These are phyloP conservation scores for Aspergillus alliaceus DNA, from an alignment of 2,329 filamentous ascomycete genomes.

Conservation along the genomic window DNA sequence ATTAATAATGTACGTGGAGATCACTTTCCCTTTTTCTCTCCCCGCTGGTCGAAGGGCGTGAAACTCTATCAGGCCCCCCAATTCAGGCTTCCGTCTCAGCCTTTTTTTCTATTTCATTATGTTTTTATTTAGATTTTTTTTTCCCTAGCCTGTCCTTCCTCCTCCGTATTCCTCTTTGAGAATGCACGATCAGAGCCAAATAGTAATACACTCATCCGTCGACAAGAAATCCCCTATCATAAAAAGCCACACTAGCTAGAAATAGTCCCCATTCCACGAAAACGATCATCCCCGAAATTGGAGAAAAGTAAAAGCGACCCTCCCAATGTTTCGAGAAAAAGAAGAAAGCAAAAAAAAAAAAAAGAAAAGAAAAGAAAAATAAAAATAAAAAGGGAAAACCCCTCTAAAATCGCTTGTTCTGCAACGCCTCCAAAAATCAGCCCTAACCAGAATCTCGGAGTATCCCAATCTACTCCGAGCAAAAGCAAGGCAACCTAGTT, in stretches of 20 bases:
- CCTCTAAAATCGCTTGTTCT: no score
- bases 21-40: constrained; percentile 23
- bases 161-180: neutral
- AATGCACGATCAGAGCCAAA: neutral
- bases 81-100: neutral
- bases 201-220: no score
- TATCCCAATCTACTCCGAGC: neutral
- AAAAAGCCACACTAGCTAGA: neutral
- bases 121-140: neutral
- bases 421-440: no score
- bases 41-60: constrained; percentile 19
- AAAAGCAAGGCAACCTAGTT: neutral
- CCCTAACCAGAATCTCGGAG: neutral
- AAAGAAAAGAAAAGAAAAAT: neutral
- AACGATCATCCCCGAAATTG: neutral
- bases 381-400: neutral
- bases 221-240: neutral
- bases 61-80: constrained; percentile 10
- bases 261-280: neutral
- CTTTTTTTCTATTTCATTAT: neutral
- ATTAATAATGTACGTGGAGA: constrained; percentile 2
- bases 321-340: neutral
- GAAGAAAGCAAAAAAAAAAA: neutral
- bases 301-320: neutral
- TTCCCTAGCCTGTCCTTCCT: neutral